Conservation (phyloP, 2,329 filamentous ascomycete genomes). For the Aspergillus tamarii region DNA sequence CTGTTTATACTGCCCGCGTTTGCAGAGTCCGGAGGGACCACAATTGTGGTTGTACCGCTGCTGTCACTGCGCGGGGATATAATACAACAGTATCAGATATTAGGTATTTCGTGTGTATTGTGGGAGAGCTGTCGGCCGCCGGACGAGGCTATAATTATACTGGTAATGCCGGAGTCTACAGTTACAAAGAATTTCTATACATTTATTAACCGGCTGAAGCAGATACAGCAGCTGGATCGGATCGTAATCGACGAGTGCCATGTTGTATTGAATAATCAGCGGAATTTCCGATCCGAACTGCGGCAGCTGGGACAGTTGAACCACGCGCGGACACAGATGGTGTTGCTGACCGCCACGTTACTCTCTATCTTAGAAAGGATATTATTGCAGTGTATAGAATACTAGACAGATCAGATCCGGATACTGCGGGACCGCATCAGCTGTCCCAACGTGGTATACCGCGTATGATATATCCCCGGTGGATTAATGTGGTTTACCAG, state of each 20-base stretch:
- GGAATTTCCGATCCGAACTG: too few species aligned
- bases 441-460: conserved; percentile 8
- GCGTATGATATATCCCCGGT: neutral
- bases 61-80: neutral
- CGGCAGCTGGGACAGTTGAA: too few species aligned
- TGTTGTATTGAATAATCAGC: conserved; percentile 9
- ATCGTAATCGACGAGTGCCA: conserved; percentile 11
- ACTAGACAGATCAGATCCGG: neutral
- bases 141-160: conserved; percentile 9
- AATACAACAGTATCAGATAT: too few species aligned
- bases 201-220: too few species aligned
- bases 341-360: neutral
- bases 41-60: too few species aligned
- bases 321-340: too few species aligned
- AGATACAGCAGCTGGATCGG: too few species aligned
- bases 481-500: neutral
- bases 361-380: conserved; percentile 6
- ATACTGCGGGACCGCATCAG: too few species aligned
- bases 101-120: neutral
- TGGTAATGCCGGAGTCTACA: too few species aligned
- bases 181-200: too few species aligned
- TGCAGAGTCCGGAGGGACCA: neutral
- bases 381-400: conserved; percentile 4
- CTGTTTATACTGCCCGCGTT: neutral
- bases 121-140: conserved; percentile 15